A percentile compares a stretch with the other conserved stretches of the same genome.
phyloP scores from a whole-genome alignment of 176 grass and related monocot genomes.

The Thalia dealbata region DNA sequence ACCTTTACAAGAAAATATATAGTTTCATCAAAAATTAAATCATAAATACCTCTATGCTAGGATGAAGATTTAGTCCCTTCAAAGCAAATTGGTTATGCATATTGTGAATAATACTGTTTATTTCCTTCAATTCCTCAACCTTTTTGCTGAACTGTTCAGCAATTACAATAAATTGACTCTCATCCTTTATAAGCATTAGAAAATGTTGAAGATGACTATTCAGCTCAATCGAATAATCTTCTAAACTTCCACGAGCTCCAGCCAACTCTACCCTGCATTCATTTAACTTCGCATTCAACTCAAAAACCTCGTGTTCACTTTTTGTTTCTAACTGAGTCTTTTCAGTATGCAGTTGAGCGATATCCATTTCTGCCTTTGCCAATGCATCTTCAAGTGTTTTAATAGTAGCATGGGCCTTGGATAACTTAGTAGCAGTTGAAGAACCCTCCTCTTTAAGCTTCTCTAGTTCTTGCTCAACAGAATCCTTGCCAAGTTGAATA shows the following conservation, averaged over 20 bases:
- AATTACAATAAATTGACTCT: conserved; percentile 39
- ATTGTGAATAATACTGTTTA: conserved; percentile 54
- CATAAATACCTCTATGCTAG: conserved; percentile 53
- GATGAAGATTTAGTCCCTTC: conserved; percentile 41
- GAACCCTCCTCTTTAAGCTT: conserved; percentile 62
- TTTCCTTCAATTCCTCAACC: conserved; percentile 46
- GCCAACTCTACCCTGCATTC: conserved; percentile 59
- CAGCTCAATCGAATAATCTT: conserved; percentile 48
- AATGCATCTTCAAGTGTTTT: conserved; percentile 62
- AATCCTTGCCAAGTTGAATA: conserved; percentile 35
- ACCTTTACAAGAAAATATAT: neutral
- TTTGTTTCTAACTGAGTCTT: conserved; percentile 49
- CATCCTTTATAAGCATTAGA: conserved; percentile 45
- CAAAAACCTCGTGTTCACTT: conserved; percentile 42
- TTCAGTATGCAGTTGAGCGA: conserved; percentile 38
- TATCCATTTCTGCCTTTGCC: conserved; percentile 39
- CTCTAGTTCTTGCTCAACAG: conserved; percentile 64
- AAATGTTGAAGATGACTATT: conserved; percentile 59
- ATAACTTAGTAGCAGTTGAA: conserved; percentile 43
- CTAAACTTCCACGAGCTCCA: conserved; percentile 42
- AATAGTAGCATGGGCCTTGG: conserved; percentile 52
- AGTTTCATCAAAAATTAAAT: neutral
- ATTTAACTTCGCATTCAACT: conserved; percentile 49
- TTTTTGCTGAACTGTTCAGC: conserved; percentile 67
- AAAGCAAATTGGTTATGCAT: conserved; percentile 62